Evolutionary conservation across 495 filamentous ascomycete species (phyloP), one percentile per base, ranked within the genome.

Genomic region (Daldinia vernicosa): DNA sequence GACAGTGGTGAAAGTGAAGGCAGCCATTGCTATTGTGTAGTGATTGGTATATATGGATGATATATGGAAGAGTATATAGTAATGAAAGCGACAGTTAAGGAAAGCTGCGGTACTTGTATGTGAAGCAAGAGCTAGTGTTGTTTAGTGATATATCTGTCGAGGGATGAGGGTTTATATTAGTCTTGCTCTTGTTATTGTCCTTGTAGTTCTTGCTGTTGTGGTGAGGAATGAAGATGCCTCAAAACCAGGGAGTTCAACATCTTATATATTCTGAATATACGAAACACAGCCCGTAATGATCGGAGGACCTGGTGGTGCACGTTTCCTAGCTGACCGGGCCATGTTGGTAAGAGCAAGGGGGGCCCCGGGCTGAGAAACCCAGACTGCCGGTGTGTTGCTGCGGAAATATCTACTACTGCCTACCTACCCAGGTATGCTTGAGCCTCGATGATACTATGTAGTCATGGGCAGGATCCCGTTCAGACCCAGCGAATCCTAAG

Each of bases 11-110:
- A 72, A 77, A 74, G 76, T 56, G 60, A 74, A 72, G 69, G 72
- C 80, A 66, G 79, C 82, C 82, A 83, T 84, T 83, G 77, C 54
- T 67, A 71, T 70, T 72, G 32, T 66, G 64, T 45, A 5, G 5
- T 28, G 2, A 5, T 33, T 33, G 52, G 0, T 56, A 26, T 37
- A 12, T 68, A 53, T 37, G 47, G 62, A 45, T 56, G 12, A 37
- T 47, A 27, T 53, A 22, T 56, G n/a, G 39, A 17, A 0, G 15
- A 40, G 33, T 57, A 66, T 57, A 66, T 57, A 63, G 14, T 32
- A 52, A 66, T 37, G 27, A 39, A 52, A 63, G 43, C 17, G 19
- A 47, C 17, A 24, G 19, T 47, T 47, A 47, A 47, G 43, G 19
- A 24, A 47, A 47, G 43, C 39, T 40, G 39, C 8, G n/a, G 15